phyloP scores from a whole-genome alignment of 345 rosid species.

The Brassica rapa region DNA sequence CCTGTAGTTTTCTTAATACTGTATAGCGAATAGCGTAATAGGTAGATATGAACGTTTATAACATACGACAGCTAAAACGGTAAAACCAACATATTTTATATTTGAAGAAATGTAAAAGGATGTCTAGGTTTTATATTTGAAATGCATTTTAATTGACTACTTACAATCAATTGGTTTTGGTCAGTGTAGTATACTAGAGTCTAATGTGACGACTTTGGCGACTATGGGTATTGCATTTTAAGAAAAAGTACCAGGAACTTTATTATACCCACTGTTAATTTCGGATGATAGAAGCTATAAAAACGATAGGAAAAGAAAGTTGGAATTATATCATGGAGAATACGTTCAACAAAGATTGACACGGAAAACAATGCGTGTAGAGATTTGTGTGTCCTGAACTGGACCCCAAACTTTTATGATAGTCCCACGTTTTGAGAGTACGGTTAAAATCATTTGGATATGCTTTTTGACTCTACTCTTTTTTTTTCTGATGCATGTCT shows the following conservation, averaged over 20 bases:
- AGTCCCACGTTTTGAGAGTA: conserved; percentile 26
- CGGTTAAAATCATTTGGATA: conserved; percentile 33
- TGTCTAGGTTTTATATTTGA: background rate
- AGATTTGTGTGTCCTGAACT: background rate
- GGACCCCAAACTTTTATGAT: conserved; percentile 21
- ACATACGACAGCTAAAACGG: background rate
- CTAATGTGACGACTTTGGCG: conserved; percentile 13
- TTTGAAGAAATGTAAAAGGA: background rate
- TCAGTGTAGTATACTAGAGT: background rate
- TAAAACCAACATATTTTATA: background rate
- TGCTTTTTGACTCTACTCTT: conserved; percentile 30
- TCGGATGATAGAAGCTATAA: conserved; percentile 2
- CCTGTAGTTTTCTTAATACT: conserved; percentile 9
- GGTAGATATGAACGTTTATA: background rate
- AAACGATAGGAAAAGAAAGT: background rate
- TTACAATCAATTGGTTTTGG: background rate
- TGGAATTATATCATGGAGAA: conserved; percentile 26
- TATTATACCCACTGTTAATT: background rate
- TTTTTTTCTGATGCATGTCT: background rate
- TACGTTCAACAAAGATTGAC: conserved; percentile 31
- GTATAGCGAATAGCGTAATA: background rate
- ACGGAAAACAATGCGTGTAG: conserved; percentile 38
- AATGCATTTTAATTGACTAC: background rate
- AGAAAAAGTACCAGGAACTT: background rate
- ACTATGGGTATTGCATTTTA: background rate